Conservation (phyloP, 805 yeast genomes). For the Starmerella stellata region DNA sequence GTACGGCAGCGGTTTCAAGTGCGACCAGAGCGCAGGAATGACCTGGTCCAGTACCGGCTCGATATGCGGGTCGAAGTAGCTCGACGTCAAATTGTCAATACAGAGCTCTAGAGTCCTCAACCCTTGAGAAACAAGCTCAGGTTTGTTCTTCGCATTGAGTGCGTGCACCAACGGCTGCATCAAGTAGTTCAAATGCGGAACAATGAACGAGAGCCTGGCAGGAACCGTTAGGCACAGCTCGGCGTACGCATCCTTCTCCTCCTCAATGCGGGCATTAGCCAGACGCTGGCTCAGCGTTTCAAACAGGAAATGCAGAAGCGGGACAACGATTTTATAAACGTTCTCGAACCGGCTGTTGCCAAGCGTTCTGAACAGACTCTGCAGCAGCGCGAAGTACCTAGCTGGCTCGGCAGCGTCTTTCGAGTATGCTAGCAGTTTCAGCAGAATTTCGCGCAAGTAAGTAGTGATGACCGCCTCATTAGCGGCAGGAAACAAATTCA, state of each 20-base stretch:
- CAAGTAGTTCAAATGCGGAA: conserved; percentile 74
- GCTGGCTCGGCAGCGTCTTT: conserved; percentile 81
- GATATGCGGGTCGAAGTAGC: conserved; percentile 88
- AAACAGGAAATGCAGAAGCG: conserved; percentile 66
- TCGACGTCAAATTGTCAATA: conserved; percentile 89
- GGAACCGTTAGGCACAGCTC: conserved; percentile 93
- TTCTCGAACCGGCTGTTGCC: conserved; percentile 95
- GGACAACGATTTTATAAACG: conserved; percentile 80
- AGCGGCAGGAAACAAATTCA: conserved; percentile 64
- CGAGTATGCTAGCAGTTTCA: conserved; percentile 59
- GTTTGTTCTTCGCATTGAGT: conserved; percentile 49
- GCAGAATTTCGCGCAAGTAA: conserved; percentile 64
- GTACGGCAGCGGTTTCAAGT: conserved; percentile 79
- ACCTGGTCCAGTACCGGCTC: conserved; percentile 93
- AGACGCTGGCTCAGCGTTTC: conserved; percentile 75
- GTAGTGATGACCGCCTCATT: conserved; percentile 82
- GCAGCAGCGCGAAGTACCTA: conserved; percentile 68
- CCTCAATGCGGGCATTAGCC: conserved; percentile 65
- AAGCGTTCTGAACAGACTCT: conserved; percentile 80
- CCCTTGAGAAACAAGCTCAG: conserved; percentile 86
- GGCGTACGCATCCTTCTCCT: conserved; percentile 84
- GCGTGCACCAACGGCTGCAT: conserved; percentile 88
- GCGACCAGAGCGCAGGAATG: conserved; percentile 81
- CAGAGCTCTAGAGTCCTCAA: conserved; percentile 84
- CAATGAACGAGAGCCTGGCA: conserved; percentile 77